A percentile compares a stretch with the other conserved stretches of the same genome.
phyloP scores from a whole-genome alignment of 495 filamentous ascomycete genomes.

The Aspergillus bertholletiae region DNA sequence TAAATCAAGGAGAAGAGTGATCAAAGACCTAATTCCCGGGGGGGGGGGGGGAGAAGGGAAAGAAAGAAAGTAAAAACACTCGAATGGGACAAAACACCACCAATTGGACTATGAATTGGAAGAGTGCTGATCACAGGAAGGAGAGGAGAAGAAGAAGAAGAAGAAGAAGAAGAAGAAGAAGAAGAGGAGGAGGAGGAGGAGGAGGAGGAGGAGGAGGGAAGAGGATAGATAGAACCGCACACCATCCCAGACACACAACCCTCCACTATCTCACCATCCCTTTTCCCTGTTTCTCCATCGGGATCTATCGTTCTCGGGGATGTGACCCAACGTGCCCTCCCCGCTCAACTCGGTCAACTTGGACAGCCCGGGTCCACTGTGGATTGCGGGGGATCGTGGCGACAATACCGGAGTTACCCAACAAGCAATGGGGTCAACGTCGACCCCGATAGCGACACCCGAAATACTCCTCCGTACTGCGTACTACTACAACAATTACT shows the following conservation, averaged over 20 bases:
- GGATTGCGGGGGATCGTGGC: slow-evolving; percentile 8
- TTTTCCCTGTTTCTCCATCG: slow-evolving; percentile 5
- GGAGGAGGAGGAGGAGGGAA: background rate
- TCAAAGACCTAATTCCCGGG: too few relatives aligned
- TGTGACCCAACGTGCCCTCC: background rate
- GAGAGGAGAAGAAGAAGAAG: slow-evolving; percentile 4
- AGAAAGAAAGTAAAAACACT: too few relatives aligned
- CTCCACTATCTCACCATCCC: background rate
- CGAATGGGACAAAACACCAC: too few relatives aligned
- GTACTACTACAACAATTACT: too few relatives aligned
- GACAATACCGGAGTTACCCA: background rate
- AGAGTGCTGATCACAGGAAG: background rate
- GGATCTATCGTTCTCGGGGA: background rate
- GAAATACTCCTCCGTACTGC: background rate
- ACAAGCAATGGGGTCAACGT: too few relatives aligned
- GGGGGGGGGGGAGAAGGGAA: too few relatives aligned
- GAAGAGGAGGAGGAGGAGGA: background rate
- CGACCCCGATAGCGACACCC: too few relatives aligned
- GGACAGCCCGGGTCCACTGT: background rate
- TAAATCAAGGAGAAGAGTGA: background rate
- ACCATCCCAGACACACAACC: too few relatives aligned
- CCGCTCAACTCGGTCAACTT: background rate
- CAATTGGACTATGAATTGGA: background rate
- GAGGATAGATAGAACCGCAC: too few relatives aligned
- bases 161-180: background rate